Evolutionary conservation across 139 green algal species (phyloP), one percentile per base, ranked within the genome.

Genomic region (Chlorella sp.): DNA sequence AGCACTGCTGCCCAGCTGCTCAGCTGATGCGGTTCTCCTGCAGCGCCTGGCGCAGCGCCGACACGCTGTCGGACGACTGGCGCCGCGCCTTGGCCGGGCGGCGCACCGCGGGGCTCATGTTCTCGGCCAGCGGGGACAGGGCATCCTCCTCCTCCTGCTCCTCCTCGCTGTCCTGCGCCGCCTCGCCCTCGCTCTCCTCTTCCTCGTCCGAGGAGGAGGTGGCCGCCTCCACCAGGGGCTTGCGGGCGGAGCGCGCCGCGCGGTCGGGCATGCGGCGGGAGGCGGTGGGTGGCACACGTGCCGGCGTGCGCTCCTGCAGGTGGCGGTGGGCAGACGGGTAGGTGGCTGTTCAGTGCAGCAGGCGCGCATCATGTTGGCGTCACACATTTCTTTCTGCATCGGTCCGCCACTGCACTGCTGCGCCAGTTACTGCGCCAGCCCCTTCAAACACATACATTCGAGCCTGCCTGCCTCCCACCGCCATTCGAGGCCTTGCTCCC

Each of bases 1-100:
- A 54, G 46, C 46, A 7, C 8, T 11, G 46, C 8, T 11, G 8
- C 46, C 9, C 51, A 60, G 22, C 16, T 16, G 13, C 38, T 76
- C 64, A 84, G 79, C 80, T 79, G 56, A 86, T 86, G 40, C 81
- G 70, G 81, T 81, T 86, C 56, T 86, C 81, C 54, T 73, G 81
- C 70, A 86, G 72, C 34, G 81, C 81, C 19, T 73, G 81, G 32
- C 81, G 56, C 81, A 86, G 54, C 38, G 72, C 70, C n/a, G 72
- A 86, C 54, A 86, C 72, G 40, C 54, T 80, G 68, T 86, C 72
- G 17, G 38, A 28, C 28, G 81, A 81, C n/a, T 38, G 43, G 7
- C 70, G 69, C 40, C 70, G 70, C n/a, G 41, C 56, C 70, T 81
- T 86, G 81, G 22, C 13, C 26, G 56, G 26, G n/a, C 77, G 77